Conservation (phyloP, 108 stramenopile species). For the Stephanodiscus triporus region DNA sequence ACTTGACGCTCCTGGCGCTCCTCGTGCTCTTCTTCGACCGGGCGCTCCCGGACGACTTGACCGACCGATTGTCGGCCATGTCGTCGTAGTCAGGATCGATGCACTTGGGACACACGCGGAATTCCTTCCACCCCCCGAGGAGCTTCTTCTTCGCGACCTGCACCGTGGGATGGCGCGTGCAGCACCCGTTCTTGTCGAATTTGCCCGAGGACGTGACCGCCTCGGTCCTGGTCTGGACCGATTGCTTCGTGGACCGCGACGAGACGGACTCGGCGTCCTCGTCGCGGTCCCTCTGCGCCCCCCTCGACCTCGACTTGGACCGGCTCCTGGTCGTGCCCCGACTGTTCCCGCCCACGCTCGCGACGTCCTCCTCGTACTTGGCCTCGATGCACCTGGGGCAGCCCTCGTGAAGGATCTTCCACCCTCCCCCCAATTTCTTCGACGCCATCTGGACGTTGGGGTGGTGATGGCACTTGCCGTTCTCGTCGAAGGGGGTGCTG, state of each 20-base stretch:
- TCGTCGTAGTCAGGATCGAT: conserved; percentile 44
- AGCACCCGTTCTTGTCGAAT: conserved; percentile 55
- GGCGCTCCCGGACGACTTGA: conserved; percentile 8
- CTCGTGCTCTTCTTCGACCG: conserved; percentile 10
- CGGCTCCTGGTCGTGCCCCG: not conserved
- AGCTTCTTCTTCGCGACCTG: conserved; percentile 52
- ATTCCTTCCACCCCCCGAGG: conserved; percentile 50
- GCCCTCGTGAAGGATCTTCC: conserved; percentile 40
- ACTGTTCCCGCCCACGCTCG: not conserved
- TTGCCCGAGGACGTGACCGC: conserved; percentile 27
- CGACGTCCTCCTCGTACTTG: conserved; percentile 37
- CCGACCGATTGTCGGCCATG: conserved; percentile 29
- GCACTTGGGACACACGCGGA: conserved; percentile 48
- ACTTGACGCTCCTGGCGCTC: conserved; percentile 6
- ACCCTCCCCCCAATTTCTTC: conserved; percentile 44
- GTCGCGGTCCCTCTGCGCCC: not conserved
- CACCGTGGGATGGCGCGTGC: conserved; percentile 40
- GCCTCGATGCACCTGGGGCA: conserved; percentile 55
- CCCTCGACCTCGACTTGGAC: conserved; percentile 7
- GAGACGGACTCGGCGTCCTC: conserved; percentile 23
- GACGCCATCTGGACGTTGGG: conserved; percentile 48
- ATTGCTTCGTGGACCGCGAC: conserved; percentile 23
- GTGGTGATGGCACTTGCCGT: conserved; percentile 46
- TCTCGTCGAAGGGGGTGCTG: conserved; percentile 48
- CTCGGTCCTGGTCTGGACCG: conserved; percentile 30